Base-by-base conservation (phyloP, 2,329 filamentous ascomycete genomes). In the Hortaea werneckii region DNA sequence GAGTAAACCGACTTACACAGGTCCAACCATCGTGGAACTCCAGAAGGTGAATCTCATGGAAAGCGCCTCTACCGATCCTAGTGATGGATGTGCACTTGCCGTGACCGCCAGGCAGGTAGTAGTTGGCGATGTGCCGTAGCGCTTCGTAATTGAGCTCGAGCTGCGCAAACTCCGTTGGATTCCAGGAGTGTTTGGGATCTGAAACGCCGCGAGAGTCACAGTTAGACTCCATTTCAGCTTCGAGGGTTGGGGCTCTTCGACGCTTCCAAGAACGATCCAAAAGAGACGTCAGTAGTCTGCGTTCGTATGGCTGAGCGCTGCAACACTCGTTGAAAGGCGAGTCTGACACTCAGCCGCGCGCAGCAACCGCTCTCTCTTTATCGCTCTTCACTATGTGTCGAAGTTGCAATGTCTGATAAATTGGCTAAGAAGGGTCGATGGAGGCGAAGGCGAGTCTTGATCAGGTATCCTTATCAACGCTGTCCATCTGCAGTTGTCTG, bases 131-230 rank as follows among this genome's bases (percentile, higher is more conserved):
- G 38, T 52, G 49, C 30, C 43, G 45, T 1, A 55, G 35, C 3
- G 51, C 51, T 6, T 50, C 51, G 41, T 45, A 41, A 13, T 54
- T 50, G 40, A 53, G n/a, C 3, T 42, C 29, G 28, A 42, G 40
- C 11, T 27, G 7, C 10, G 40, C 8, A 13, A 12, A 42, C 28
- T 32, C 40, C 9, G 6, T 11, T 7, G n/a, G 10, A 3, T 42
- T 13, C 11, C 40, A 30, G 27, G 12, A 42, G 28, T 20, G 20
- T 20, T 20, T 20, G 20, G 20, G 20, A 20, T 20, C 20, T 20
- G 20, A 20, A 20, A 20, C 20, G 20, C 37, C 37, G 13, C 13
- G 10, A 8, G 37, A 35, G 32, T 35, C 32, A 9, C 32, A 35
- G 4, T 35, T 12, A 3, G 32, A 2, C 9, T 12, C n/a, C 32